Conservation (phyloP, 345 rosid genomes). For the Salix koriyanagi region DNA sequence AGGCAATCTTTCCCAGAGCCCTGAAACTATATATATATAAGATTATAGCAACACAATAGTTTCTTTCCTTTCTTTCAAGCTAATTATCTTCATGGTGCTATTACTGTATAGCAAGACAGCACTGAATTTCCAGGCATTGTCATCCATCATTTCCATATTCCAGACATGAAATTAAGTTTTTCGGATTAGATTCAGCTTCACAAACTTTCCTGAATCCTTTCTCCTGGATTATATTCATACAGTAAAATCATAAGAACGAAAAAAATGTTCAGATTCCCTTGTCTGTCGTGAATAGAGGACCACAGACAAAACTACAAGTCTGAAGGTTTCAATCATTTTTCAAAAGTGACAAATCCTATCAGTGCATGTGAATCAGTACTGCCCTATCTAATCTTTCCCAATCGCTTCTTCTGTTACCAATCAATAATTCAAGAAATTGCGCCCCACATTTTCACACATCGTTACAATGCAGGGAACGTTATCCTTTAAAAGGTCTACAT, state of each 20-base stretch:
- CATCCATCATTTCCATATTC: no score
- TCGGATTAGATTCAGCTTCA: neutral
- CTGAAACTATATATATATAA: no score
- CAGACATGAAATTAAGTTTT: no score
- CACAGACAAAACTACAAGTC: neutral
- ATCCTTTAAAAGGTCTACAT: neutral
- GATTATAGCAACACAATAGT: no score
- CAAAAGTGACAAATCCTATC: neutral
- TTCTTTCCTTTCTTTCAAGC: no score
- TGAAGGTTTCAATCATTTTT: neutral
- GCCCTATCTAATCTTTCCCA: neutral
- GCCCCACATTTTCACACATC: neutral
- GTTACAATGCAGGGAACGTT: neutral
- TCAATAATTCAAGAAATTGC: neutral
- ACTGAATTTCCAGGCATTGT: no score
- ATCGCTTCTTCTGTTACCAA: neutral
- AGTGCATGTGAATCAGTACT: slow-evolving; percentile 1
- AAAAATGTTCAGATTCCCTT: neutral
- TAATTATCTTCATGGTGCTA: no score
- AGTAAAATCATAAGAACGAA: neutral
- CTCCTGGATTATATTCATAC: neutral
- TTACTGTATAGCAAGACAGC: no score
- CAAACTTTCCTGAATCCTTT: neutral
- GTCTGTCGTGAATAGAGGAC: neutral
- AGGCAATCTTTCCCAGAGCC: no score